Conservation (phyloP, 495 filamentous ascomycete species). For the Penicillium diatomitis region DNA sequence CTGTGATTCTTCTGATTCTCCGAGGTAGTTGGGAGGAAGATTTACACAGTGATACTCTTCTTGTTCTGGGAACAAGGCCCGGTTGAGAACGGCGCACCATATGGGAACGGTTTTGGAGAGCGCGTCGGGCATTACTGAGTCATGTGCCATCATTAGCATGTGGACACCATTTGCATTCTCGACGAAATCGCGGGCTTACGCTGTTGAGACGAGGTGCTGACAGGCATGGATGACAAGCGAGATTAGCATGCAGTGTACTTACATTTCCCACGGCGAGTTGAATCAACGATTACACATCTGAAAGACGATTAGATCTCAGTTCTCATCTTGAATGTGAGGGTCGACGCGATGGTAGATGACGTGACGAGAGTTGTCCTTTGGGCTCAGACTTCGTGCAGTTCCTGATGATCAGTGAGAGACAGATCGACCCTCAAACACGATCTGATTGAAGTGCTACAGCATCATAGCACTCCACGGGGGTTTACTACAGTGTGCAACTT, state of each 20-base stretch:
- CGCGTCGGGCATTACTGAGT: constrained; percentile 46
- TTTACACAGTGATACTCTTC: constrained; percentile 42
- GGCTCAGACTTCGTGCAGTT: no score
- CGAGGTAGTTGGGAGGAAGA: constrained; percentile 59
- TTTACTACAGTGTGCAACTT: constrained; percentile 10
- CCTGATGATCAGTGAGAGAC: no score
- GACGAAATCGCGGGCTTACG: no score
- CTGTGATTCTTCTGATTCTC: constrained; percentile 66
- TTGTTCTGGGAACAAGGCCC: constrained; percentile 58
- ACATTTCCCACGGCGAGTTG: constrained; percentile 86
- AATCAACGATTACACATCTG: constrained; percentile 88
- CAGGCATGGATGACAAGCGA: no score
- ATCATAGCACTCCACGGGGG: no score
- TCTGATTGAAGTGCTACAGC: no score
- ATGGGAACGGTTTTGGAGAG: constrained; percentile 89
- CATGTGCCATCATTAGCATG: no score
- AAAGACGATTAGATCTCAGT: neutral
- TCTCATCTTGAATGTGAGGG: no score
- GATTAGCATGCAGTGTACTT: constrained; percentile 10
- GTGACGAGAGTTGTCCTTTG: no score
- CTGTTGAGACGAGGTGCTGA: no score
- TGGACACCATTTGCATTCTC: no score
- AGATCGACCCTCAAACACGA: neutral
- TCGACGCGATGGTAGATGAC: no score
- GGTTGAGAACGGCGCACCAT: constrained; percentile 82